phyloP scores from a whole-genome alignment of 2,329 filamentous ascomycete species.

The Chrysoporthe deuterocubensis region DNA sequence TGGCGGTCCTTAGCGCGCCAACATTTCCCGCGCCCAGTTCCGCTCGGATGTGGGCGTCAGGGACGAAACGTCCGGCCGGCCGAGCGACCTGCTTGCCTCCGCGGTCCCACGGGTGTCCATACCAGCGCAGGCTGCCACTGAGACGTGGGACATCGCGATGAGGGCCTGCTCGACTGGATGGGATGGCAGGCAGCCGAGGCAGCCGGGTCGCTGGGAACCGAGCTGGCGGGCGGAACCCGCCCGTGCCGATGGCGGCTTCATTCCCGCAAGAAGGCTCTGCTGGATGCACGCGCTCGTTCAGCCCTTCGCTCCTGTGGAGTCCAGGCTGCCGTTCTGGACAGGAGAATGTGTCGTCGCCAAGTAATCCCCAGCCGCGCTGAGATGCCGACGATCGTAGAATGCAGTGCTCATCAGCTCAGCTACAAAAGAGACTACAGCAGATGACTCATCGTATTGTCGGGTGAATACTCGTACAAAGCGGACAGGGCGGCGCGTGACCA shows the following conservation, averaged over 20 bases:
- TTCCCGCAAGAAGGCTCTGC: neutral
- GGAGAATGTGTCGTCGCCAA: neutral
- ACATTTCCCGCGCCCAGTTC: neutral
- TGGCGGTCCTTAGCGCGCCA: neutral
- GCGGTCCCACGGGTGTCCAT: neutral
- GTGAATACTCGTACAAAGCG: neutral
- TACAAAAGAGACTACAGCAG: neutral
- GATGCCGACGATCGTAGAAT: neutral
- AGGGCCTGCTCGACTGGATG: neutral
- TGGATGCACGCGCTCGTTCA: neutral
- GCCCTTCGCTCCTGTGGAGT: neutral
- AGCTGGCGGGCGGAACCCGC: neutral
- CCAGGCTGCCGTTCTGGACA: neutral
- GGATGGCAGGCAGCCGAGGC: neutral
- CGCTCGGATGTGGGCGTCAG: neutral
- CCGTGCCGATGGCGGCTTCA: neutral
- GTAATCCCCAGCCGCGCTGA: neutral
- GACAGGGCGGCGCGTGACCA: neutral
- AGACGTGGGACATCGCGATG: neutral
- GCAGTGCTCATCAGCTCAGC: neutral
- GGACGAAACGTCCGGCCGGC: conserved; percentile 7
- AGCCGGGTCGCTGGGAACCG: neutral
- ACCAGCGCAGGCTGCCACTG: conserved; percentile 6
- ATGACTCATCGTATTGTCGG: neutral
- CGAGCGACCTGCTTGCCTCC: neutral